Base-by-base conservation (phyloP, 192 early-diverging fungal genomes). In the Backusella australiensis region DNA sequence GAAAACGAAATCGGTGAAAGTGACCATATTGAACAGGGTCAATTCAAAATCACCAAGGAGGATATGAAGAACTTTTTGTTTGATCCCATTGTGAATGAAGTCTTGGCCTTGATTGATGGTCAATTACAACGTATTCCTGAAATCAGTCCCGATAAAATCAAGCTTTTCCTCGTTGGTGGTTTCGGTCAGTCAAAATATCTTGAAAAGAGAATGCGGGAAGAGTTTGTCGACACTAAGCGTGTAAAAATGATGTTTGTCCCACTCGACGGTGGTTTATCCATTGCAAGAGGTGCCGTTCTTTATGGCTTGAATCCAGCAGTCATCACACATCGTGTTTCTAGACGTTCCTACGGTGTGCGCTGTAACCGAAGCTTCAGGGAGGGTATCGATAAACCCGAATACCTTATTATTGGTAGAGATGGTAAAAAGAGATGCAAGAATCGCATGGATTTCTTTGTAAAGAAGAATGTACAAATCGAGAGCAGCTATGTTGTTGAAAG, bases 141-240 rank as follows among this genome's bases (percentile, higher is more conserved):
- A 17, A 44, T 89, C 76, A 73, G 77, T 56, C 85, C 88, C 17
- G 56, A 63, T 12, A 63, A 63, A 29, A 63, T 63, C 21, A 63
- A 63, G 23, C 81, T 89, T 44, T 89, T 89, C 73, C 59, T 89
- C 66, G 86, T 86, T n/a, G 88, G 88, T 70, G 88, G 88, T 19
- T 89, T 89, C 72, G 85, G 88, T 21, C 82, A 84, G 0, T 89
- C 87, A 7, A 83, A 84, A 3, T 89, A 89, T 42, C 74, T 89
- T 15, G 84, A 83, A 59, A 81, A 83, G 38, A 83, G 88, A 29
- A 83, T 87, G 5, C 78, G 80, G 19, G 73, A 86, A 59, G 82
- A 86, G 21, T 89, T 87, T 79, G 1, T 3, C 8, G 0, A 26
- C n/a, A 70, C 76, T 9, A 41, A 77, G n/a, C 77, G 85, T 17